Conservation (phyloP, 345 rosid genomes). For the Pistacia integerrima region DNA sequence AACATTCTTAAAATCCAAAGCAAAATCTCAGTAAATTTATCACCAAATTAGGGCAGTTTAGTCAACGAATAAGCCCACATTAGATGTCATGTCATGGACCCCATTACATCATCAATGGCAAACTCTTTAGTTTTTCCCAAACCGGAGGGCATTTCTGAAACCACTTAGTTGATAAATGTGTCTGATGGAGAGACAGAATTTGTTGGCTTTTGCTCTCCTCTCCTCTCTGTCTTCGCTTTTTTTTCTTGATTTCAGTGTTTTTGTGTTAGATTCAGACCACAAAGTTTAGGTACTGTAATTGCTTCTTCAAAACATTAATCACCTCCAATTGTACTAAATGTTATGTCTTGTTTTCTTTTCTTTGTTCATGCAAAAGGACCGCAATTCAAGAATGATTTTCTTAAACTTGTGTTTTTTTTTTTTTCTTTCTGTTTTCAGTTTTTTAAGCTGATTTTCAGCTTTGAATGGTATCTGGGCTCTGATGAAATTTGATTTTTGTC, state of each 20-base stretch:
- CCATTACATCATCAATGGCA: conserved; percentile 14
- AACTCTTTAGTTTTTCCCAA: neutral
- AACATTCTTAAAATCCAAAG: neutral
- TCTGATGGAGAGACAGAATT: neutral
- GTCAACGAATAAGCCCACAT: neutral
- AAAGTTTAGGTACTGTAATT: conserved; percentile 15
- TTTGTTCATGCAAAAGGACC: conserved; percentile 9
- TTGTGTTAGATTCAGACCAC: conserved; percentile 15
- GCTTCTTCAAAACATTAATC: neutral
- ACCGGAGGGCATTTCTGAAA: neutral
- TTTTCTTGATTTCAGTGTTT: conserved; percentile 24
- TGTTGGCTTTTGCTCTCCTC: neutral
- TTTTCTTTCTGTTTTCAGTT: neutral
- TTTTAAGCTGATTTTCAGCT: neutral
- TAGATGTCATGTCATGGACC: neutral
- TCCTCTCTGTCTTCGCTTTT: neutral
- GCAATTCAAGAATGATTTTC: conserved; percentile 9
- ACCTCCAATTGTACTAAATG: neutral
- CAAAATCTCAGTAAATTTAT: neutral
- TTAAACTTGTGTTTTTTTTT: conserved; percentile 1
- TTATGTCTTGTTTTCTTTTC: neutral
- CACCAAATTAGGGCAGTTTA: conserved; percentile 15
- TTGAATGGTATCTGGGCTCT: conserved; percentile 4
- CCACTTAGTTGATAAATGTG: neutral
- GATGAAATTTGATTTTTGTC: neutral